Percentiles rank a stretch among this genome's conserved stretches.
These are phyloP conservation scores for Cubamyces lactineus DNA, from an alignment of 768 basidiomycete species.

Conservation along the genomic window DNA sequence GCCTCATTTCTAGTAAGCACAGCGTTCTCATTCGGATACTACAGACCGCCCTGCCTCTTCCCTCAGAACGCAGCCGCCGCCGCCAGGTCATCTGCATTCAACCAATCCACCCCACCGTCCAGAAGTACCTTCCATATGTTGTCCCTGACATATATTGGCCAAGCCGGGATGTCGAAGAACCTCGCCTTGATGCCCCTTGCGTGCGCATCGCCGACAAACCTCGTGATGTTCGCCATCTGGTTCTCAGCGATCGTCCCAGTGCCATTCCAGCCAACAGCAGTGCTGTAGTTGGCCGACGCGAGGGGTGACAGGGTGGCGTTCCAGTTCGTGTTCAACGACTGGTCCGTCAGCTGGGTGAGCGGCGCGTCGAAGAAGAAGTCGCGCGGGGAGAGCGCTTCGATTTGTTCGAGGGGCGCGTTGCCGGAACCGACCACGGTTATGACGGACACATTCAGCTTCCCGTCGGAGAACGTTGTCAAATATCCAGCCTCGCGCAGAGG, in stretches of 20 bases:
- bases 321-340: conserved; percentile 43
- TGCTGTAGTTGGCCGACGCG: conserved; percentile 52
- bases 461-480: conserved; percentile 49
- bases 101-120: conserved; percentile 51
- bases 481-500: conserved; percentile 49
- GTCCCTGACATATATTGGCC: conserved; percentile 47
- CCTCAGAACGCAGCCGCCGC: conserved; percentile 22
- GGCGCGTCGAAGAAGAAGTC: conserved; percentile 59
- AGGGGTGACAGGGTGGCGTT: conserved; percentile 47
- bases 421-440: conserved; percentile 55
- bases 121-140: conserved; percentile 48
- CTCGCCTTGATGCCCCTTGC: conserved; percentile 47
- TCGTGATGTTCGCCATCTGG: conserved; percentile 43
- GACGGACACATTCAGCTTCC: conserved; percentile 39
- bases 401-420: conserved; percentile 51
- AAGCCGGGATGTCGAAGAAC: conserved; percentile 57
- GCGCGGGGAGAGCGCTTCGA: conserved; percentile 48
- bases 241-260: conserved; percentile 45
- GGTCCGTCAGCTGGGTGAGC: conserved; percentile 43
- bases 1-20: no score
- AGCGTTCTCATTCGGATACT: not conserved
- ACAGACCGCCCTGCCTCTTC: not conserved
- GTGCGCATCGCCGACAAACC: conserved; percentile 49
- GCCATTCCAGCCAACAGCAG: conserved; percentile 51
- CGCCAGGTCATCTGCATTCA: conserved; percentile 51